Percentiles rank a stretch among this genome's conserved stretches.
These are phyloP conservation scores for Pilobolus umbonatus DNA, from an alignment of 192 early-diverging fungal species.

Conservation along the genomic window DNA sequence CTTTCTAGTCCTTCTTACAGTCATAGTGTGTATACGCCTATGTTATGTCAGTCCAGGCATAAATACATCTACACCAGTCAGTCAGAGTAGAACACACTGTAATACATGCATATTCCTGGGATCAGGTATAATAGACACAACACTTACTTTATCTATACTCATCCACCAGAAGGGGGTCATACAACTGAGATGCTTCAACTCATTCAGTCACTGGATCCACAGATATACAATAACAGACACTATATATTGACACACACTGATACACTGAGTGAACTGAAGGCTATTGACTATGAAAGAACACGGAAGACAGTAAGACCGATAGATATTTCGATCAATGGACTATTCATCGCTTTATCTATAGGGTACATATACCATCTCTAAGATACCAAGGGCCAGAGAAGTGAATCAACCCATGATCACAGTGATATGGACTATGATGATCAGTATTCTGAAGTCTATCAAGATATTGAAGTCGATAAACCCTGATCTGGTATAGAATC, in stretches of 20 bases:
- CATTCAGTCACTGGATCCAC: conserved; percentile 50
- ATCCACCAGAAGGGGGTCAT: conserved; percentile 95
- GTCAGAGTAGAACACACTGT: conserved; percentile 20
- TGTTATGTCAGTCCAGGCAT: too few relatives aligned
- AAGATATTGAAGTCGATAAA: conserved; percentile 37
- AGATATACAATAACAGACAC: conserved; percentile 54
- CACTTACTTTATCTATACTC: conserved; percentile 4
- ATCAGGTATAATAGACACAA: conserved; percentile 24
- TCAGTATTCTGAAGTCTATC: conserved; percentile 39
- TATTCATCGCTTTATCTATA: not conserved
- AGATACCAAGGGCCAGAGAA: conserved; percentile 67
- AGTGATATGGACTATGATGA: conserved; percentile 42
- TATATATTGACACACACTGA: conserved; percentile 78
- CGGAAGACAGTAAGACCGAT: conserved; percentile 4
- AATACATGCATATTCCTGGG: conserved; percentile 39
- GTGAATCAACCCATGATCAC: conserved; percentile 68
- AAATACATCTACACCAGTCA: too few relatives aligned
- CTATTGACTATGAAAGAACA: conserved; percentile 40
- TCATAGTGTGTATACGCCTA: not conserved
- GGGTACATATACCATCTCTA: conserved; percentile 12
- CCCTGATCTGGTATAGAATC: conserved; percentile 55
- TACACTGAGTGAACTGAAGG: conserved; percentile 50
- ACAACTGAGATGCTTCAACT: conserved; percentile 88
- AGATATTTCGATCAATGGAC: not conserved
- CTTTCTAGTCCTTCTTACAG: not conserved